Evolutionary conservation across 2,329 filamentous ascomycete species (phyloP).

Genomic region (Mycosphaerelloides madeirae): DNA sequence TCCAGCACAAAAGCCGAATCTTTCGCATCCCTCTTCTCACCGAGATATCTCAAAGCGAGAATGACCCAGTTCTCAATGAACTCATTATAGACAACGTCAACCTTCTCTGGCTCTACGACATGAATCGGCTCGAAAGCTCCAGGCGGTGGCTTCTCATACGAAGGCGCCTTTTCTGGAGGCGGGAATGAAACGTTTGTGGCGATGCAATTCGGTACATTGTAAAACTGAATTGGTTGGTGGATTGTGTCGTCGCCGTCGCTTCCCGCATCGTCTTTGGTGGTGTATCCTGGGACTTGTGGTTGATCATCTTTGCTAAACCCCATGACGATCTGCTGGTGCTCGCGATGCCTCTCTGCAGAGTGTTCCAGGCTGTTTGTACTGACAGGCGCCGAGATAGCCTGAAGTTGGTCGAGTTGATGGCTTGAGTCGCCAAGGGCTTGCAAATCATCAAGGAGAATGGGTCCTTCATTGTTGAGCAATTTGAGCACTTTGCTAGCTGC

Average conservation of each 20-base stretch:
- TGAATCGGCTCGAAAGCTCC: neutral
- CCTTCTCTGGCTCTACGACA: constrained; percentile 56
- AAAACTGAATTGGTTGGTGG: constrained; percentile 69
- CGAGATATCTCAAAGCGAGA: constrained; percentile 62
- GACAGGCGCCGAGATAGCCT: constrained; percentile 15
- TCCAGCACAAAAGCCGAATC: constrained; percentile 52
- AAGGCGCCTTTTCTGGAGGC: constrained; percentile 20
- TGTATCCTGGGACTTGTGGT: constrained; percentile 67
- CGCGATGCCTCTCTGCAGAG: neutral
- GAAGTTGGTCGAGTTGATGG: constrained; percentile 11
- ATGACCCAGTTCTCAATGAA: constrained; percentile 83
- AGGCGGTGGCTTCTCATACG: neutral
- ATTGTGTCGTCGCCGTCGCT: constrained; percentile 85
- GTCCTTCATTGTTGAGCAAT: constrained; percentile 55
- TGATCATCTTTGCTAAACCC: constrained; percentile 13
- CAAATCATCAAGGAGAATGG: constrained; percentile 39
- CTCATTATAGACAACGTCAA: constrained; percentile 87
- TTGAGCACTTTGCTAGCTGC: constrained; percentile 65
- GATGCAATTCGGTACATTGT: constrained; percentile 77
- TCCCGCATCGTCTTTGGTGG: constrained; percentile 78
- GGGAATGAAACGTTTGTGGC: constrained; percentile 64
- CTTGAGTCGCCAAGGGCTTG: constrained; percentile 11
- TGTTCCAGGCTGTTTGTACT: constrained; percentile 11
- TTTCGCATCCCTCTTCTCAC: constrained; percentile 45
- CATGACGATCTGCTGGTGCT: constrained; percentile 2